These are phyloP conservation scores for Quercus lobata DNA, from an alignment of 331 rosid species.

Conservation along the genomic window DNA sequence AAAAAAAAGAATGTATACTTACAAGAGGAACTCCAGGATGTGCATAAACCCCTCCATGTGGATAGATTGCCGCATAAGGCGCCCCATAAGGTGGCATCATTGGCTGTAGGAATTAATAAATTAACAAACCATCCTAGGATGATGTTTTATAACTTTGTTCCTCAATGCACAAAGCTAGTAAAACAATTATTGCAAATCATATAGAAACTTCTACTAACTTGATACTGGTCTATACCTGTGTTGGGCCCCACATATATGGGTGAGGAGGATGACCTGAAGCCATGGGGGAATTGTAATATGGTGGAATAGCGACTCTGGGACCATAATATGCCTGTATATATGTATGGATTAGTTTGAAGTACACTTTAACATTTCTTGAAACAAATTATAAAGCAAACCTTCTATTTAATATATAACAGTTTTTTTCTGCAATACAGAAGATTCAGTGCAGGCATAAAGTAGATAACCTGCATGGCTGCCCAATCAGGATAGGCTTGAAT, in stretches of 20 bases:
- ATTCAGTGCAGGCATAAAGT: neutral
- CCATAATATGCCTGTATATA: constrained; percentile 95
- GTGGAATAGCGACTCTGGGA: constrained; percentile 73
- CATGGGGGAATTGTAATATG: constrained; percentile 73
- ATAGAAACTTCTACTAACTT: neutral
- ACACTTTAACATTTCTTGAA: constrained; percentile 6
- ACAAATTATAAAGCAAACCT: neutral
- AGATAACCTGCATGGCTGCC: constrained; percentile 93
- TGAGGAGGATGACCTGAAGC: constrained; percentile 84
- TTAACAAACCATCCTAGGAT: constrained; percentile 14
- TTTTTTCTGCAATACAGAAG: neutral
- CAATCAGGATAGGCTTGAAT: constrained; percentile 85
- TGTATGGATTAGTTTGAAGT: constrained; percentile 3
- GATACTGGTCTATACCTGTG: constrained; percentile 58
- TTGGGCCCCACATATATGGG: constrained; percentile 95
- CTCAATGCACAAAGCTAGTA: neutral
- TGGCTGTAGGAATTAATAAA: constrained; percentile 56
- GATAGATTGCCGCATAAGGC: constrained; percentile 82
- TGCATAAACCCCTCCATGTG: constrained; percentile 81
- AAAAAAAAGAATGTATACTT: constrained; percentile 27
- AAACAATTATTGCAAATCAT: neutral
- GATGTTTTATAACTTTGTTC: neutral
- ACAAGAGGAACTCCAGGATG: constrained; percentile 83
- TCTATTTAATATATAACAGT: neutral
- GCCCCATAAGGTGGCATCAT: constrained; percentile 92